Evolutionary conservation across 2,329 filamentous ascomycete species (phyloP).

Genomic region (Bisporella sp.): DNA sequence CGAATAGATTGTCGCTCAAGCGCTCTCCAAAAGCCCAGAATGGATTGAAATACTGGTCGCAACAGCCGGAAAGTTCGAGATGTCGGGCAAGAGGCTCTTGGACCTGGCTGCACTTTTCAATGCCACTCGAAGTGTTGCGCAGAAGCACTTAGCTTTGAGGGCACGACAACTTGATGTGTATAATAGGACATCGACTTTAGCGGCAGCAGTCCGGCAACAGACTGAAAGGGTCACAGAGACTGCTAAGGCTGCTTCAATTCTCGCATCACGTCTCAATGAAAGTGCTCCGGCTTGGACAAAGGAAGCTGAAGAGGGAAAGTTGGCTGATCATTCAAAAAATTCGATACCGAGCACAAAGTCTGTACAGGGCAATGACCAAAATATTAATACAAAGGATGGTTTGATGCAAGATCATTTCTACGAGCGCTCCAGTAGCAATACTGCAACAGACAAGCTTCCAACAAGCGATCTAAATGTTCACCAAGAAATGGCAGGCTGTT

Average conservation of each 20-base stretch:
- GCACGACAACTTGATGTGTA: constrained; percentile 54
- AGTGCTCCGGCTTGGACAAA: constrained; percentile 22
- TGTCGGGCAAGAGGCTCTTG: constrained; percentile 57
- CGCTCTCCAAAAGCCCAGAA: no score
- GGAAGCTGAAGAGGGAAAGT: constrained; percentile 10
- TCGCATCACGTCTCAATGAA: constrained; percentile 52
- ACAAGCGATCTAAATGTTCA: no score
- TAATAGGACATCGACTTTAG: constrained; percentile 56
- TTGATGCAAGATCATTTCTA: constrained; percentile 45
- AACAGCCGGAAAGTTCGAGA: constrained; percentile 17
- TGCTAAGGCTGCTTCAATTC: constrained; percentile 50
- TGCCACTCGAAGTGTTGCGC: constrained; percentile 61
- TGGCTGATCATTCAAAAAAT: constrained; percentile 9
- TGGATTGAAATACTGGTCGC: neutral
- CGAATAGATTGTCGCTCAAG: no score
- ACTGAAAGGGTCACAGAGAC: constrained; percentile 55
- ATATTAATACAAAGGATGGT: constrained; percentile 25
- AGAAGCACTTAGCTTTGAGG: constrained; percentile 53
- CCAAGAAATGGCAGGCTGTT: no score
- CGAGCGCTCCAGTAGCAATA: constrained; percentile 11
- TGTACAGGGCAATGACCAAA: constrained; percentile 20
- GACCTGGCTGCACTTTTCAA: constrained; percentile 65
- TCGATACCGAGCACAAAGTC: constrained; percentile 21
- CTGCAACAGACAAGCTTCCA: constrained; percentile 27
- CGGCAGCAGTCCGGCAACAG: constrained; percentile 54